Conservation (phyloP, 108 stramenopile species). For the Epithemia pelagica region DNA sequence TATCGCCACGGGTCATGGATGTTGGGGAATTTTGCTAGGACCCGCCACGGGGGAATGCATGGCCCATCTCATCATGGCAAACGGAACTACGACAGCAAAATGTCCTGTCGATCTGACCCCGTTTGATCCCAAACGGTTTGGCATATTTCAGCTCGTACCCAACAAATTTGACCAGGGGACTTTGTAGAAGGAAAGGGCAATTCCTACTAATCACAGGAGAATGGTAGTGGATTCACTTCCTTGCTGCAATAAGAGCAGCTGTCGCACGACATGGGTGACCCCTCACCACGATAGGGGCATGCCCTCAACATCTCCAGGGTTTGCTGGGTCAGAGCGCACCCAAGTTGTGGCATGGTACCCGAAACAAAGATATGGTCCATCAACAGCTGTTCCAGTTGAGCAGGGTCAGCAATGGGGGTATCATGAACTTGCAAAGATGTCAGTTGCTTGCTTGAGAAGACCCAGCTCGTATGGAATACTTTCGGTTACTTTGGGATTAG, state of each 20-base stretch:
- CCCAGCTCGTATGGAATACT: slow-evolving; percentile 32
- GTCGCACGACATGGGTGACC: too few relatives aligned
- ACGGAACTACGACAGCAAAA: slow-evolving; percentile 17
- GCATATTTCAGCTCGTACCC: not conserved
- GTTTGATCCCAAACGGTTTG: not conserved
- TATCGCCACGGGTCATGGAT: slow-evolving; percentile 76
- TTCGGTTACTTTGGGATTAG: slow-evolving; percentile 25
- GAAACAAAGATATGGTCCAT: slow-evolving; percentile 20
- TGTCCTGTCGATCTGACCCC: not conserved
- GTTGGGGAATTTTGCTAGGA: slow-evolving; percentile 87
- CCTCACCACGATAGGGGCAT: not conserved
- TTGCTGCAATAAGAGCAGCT: too few relatives aligned
- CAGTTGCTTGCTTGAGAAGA: slow-evolving; percentile 17
- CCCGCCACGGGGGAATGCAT: slow-evolving; percentile 77
- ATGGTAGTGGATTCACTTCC: too few relatives aligned
- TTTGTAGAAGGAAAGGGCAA: too few relatives aligned
- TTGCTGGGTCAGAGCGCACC: slow-evolving; percentile 8
- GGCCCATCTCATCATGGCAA: slow-evolving; percentile 63
- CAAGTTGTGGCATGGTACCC: slow-evolving; percentile 36
- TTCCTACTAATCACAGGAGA: too few relatives aligned
- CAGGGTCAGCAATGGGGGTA: slow-evolving; percentile 21
- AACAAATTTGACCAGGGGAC: too few relatives aligned
- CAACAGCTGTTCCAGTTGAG: slow-evolving; percentile 24
- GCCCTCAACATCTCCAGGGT: not conserved
- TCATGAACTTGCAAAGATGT: slow-evolving; percentile 20